Evolutionary conservation across 345 rosid species (phyloP).

Genomic region (Syzygium grande): DNA sequence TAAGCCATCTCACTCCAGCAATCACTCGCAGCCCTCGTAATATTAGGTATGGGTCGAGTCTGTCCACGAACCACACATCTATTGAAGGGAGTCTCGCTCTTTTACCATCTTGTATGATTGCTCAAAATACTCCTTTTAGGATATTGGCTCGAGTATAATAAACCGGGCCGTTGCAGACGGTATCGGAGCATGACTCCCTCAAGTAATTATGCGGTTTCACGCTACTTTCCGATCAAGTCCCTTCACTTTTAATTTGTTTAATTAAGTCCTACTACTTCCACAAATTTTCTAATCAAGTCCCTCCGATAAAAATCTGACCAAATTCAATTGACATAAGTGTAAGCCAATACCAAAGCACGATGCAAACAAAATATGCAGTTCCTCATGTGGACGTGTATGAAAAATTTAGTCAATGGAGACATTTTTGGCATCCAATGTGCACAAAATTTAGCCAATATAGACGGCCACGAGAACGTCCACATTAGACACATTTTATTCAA

Average conservation of each 20-base stretch:
- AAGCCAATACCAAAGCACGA: neutral
- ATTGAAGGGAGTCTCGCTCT: neutral
- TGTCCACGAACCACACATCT: neutral
- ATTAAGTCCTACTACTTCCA: neutral
- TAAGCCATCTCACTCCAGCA: neutral
- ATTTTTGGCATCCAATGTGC: neutral
- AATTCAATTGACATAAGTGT: neutral
- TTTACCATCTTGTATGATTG: neutral
- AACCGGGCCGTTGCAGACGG: neutral
- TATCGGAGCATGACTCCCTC: neutral
- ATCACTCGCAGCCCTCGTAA: rapidly evolving
- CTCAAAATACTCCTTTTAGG: neutral
- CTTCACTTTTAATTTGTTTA: neutral
- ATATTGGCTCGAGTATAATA: neutral
- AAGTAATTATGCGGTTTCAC: neutral
- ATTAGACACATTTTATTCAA: neutral
- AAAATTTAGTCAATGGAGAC: neutral
- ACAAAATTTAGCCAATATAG: neutral
- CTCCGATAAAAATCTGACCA: neutral
- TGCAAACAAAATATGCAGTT: neutral
- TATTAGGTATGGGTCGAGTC: neutral
- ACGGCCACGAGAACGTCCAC: neutral
- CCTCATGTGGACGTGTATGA: neutral
- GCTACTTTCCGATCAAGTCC: neutral
- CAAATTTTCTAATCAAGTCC: neutral